These are phyloP conservation scores for Strigomonas culicis DNA, from an alignment of 208 protist species.

Conservation along the genomic window DNA sequence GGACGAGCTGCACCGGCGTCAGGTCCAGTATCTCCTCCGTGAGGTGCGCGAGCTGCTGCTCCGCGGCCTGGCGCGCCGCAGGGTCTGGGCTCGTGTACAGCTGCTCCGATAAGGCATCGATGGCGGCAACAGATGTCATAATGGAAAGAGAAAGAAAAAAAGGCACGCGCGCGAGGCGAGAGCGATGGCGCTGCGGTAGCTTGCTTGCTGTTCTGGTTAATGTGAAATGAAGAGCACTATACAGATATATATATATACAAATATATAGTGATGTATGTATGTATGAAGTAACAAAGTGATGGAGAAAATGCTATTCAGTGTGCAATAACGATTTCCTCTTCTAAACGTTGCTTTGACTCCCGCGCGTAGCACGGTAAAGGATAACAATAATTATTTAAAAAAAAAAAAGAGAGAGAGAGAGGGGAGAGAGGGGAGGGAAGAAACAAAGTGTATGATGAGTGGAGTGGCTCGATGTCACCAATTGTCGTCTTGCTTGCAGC, in stretches of 20 bases:
- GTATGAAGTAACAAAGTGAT: neutral
- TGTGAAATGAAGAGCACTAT: neutral
- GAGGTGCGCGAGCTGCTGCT: slow-evolving; percentile 36
- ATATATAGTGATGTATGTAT: neutral
- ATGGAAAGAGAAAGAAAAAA: slow-evolving; percentile 11
- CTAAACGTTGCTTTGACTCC: neutral
- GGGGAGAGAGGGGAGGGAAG: neutral
- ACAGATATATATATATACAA: slow-evolving; percentile 9
- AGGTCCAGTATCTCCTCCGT: slow-evolving; percentile 33
- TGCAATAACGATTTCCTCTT: neutral
- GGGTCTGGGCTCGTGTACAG: slow-evolving; percentile 65
- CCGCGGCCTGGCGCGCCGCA: slow-evolving; percentile 33
- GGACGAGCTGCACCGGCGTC: neutral
- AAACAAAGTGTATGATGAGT: neutral
- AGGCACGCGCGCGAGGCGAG: neutral
- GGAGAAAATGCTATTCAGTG: neutral
- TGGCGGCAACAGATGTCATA: slow-evolving; percentile 54
- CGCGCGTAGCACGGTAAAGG: neutral
- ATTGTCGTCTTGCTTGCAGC: neutral
- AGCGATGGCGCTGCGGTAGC: neutral
- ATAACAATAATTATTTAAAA: neutral
- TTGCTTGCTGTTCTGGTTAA: neutral
- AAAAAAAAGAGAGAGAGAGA: slow-evolving; percentile 4
- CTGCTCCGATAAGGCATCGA: slow-evolving; percentile 61
- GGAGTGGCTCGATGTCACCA: neutral